phyloP scores from a whole-genome alignment of 495 filamentous ascomycete species.

The Penicillium soppii region DNA sequence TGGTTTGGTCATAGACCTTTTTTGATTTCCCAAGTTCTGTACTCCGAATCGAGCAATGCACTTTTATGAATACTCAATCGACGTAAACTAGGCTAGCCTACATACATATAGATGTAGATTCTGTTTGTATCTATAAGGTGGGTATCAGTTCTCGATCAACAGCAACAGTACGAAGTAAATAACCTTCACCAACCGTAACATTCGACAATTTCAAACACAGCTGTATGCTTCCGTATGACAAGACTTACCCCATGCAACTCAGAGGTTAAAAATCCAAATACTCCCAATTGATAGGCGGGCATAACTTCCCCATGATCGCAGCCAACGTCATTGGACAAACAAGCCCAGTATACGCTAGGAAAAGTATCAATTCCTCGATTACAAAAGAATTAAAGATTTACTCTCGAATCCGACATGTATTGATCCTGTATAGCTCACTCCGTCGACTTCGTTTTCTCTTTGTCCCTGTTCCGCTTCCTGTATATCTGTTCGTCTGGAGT shows the following conservation, averaged over 20 bases:
- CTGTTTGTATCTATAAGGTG: no score
- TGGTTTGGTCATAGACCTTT: conserved; percentile 15
- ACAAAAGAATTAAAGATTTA: not conserved
- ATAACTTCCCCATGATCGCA: conserved; percentile 9
- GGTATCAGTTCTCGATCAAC: no score
- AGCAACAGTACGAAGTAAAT: no score
- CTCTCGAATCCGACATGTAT: not conserved
- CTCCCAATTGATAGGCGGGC: conserved; percentile 4
- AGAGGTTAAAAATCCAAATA: not conserved
- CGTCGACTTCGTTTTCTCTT: not conserved
- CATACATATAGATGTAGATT: no score
- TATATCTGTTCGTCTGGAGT: not conserved
- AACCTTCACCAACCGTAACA: no score
- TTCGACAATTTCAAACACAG: no score
- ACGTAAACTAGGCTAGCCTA: no score
- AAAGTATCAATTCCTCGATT: not conserved
- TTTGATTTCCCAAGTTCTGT: conserved; percentile 16
- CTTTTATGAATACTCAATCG: no score
- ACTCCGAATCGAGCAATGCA: conserved; percentile 8
- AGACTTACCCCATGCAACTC: no score
- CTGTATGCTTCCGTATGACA: no score
- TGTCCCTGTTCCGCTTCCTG: no score
- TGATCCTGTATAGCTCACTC: conserved; percentile 9
- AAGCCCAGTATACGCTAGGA: not conserved
- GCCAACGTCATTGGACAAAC: conserved; percentile 9